phyloP scores from a whole-genome alignment of 164 flowering plant genomes.

The Vitis cinerea region DNA sequence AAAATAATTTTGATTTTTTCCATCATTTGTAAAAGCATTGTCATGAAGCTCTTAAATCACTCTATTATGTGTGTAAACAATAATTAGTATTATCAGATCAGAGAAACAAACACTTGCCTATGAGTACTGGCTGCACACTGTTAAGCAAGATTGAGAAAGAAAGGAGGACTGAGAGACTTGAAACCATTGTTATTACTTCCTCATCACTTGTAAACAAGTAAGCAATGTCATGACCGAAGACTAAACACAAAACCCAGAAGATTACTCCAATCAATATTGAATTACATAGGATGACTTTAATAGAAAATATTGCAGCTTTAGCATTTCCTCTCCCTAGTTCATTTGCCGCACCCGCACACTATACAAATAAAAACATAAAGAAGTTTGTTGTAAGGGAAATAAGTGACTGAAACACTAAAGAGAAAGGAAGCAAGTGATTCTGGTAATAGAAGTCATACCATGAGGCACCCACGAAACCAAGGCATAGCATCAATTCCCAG shows the following conservation, averaged over 20 bases:
- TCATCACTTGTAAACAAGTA: conserved; percentile 33
- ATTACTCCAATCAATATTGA: conserved; percentile 22
- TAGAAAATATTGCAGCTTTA: conserved; percentile 43
- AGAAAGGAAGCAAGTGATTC: too few relatives aligned
- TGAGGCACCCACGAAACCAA: conserved; percentile 41
- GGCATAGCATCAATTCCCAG: conserved; percentile 35
- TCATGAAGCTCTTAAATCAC: not conserved
- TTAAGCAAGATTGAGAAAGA: conserved; percentile 45
- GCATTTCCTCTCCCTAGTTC: conserved; percentile 4
- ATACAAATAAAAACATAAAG: too few relatives aligned
- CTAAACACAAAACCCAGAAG: conserved; percentile 25
- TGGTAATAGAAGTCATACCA: conserved; percentile 17
- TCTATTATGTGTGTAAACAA: not conserved
- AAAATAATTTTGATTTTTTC: too few relatives aligned
- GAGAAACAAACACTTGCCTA: conserved; percentile 17
- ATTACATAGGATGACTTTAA: conserved; percentile 5
- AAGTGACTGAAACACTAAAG: too few relatives aligned
- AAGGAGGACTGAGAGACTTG: conserved; percentile 33
- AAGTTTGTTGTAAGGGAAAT: too few relatives aligned
- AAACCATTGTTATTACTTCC: conserved; percentile 31
- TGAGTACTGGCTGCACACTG: conserved; percentile 52
- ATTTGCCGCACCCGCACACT: too few relatives aligned
- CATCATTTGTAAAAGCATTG: too few relatives aligned
- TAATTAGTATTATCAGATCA: not conserved
- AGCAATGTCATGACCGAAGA: conserved; percentile 24